Evolutionary conservation across 208 protist genomes (phyloP).

Genomic region (Leishmania arabica): DNA sequence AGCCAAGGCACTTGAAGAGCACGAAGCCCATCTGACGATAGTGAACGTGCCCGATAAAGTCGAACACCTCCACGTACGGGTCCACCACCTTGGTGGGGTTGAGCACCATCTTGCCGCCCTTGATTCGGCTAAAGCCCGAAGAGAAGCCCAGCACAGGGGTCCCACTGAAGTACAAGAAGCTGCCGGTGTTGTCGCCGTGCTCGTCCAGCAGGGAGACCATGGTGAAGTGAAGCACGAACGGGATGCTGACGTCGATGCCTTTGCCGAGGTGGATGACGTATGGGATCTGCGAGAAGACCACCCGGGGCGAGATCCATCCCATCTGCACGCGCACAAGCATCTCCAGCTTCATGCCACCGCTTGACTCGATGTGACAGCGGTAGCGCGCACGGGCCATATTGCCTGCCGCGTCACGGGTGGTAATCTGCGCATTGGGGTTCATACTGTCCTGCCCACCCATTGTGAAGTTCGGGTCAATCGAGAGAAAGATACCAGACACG

Average conservation of each 20-base stretch:
- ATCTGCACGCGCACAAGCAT: constrained; percentile 77
- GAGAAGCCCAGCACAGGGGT: constrained; percentile 84
- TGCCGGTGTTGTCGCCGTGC: constrained; percentile 74
- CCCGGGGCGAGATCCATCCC: constrained; percentile 86
- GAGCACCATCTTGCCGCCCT: constrained; percentile 67
- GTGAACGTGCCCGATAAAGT: constrained; percentile 82
- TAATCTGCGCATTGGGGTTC: constrained; percentile 88
- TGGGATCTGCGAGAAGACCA: constrained; percentile 71
- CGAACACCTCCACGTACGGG: constrained; percentile 54
- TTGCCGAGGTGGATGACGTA: constrained; percentile 79
- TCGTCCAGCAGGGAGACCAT: constrained; percentile 86
- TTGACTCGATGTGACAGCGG: constrained; percentile 66
- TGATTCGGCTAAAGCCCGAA: constrained; percentile 59
- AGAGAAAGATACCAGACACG: constrained; percentile 84
- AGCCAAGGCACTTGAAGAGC: constrained; percentile 61
- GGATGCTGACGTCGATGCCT: constrained; percentile 82
- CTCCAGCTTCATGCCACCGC: constrained; percentile 74
- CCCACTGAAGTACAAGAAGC: constrained; percentile 84
- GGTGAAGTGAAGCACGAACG: constrained; percentile 81
- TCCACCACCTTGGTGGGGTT: constrained; percentile 72
- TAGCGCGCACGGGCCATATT: constrained; percentile 80
- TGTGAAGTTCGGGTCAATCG: constrained; percentile 74
- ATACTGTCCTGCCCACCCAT: constrained; percentile 56
- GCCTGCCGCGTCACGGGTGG: constrained; percentile 65
- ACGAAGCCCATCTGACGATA: constrained; percentile 82